Percentiles rank a stretch among this genome's conserved stretches.
Conservation (phyloP, 1,284 basidiomycete genomes). For the Sporisorium sorghi region DNA sequence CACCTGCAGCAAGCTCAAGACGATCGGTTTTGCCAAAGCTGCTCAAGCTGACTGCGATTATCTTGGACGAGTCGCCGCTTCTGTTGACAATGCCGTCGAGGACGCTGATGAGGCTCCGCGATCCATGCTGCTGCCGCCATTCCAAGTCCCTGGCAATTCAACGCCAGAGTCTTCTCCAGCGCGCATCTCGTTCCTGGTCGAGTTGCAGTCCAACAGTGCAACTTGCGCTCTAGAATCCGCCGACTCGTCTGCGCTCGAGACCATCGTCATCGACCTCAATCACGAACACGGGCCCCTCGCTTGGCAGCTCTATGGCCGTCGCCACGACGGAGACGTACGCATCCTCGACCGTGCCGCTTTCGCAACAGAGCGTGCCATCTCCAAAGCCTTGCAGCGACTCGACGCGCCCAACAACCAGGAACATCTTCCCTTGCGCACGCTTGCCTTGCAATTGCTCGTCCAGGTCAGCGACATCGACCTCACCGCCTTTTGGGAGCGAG, state of each 20-base stretch:
- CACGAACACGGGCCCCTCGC: slow-evolving; percentile 43
- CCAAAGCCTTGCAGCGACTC: slow-evolving; percentile 33
- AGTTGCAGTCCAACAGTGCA: slow-evolving; percentile 29
- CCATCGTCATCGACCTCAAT: slow-evolving; percentile 29
- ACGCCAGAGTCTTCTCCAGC: slow-evolving; percentile 13
- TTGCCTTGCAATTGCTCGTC: slow-evolving; percentile 45
- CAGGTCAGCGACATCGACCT: slow-evolving; percentile 49
- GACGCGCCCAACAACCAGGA: slow-evolving; percentile 31
- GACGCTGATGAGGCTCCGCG: neutral
- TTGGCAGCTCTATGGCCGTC: slow-evolving; percentile 38
- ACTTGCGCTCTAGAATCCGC: slow-evolving; percentile 16
- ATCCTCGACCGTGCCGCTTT: slow-evolving; percentile 52
- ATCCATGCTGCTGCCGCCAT: slow-evolving; percentile 20
- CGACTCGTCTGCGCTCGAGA: slow-evolving; percentile 6
- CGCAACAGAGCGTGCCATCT: slow-evolving; percentile 46
- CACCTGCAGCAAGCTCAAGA: slow-evolving; percentile 30
- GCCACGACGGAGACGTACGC: slow-evolving; percentile 14
- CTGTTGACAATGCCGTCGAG: neutral
- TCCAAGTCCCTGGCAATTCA: slow-evolving; percentile 3
- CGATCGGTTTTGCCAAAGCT: slow-evolving; percentile 15
- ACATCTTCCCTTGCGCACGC: slow-evolving; percentile 24
- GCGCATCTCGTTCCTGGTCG: slow-evolving; percentile 27
- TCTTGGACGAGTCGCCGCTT: slow-evolving; percentile 13
- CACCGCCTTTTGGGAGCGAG: slow-evolving; percentile 57
- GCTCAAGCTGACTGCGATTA: slow-evolving; percentile 26